Conservation (phyloP, 2,329 filamentous ascomycete species). For the Botrytis galanthina region DNA sequence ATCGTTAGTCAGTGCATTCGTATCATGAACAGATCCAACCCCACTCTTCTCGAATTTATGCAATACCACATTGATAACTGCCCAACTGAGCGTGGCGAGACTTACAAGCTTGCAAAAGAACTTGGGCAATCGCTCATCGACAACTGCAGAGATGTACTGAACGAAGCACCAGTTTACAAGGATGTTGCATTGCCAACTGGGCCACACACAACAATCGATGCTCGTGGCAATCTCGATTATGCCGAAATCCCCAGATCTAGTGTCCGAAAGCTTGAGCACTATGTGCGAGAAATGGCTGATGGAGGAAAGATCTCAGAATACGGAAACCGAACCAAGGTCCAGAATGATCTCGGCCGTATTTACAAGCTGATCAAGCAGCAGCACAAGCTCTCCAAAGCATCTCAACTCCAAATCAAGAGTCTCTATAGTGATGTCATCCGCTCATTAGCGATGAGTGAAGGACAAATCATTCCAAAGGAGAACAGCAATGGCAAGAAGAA, state of each 20-base stretch:
- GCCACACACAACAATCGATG: constrained; percentile 87
- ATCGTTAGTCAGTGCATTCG: constrained; percentile 98
- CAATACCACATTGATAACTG: constrained; percentile 99
- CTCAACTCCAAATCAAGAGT: constrained; percentile 93
- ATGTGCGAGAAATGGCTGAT: constrained; percentile 97
- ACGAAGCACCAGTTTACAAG: constrained; percentile 86
- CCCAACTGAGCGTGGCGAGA: constrained; percentile 93
- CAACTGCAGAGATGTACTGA: constrained; percentile 92
- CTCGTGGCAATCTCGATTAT: constrained; percentile 88
- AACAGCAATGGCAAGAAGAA: constrained; percentile 59
- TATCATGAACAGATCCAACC: constrained; percentile 99
- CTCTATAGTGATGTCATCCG: constrained; percentile 93
- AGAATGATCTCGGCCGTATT: constrained; percentile 89
- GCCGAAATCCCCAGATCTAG: constrained; percentile 82
- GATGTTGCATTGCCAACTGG: constrained; percentile 91
- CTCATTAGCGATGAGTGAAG: constrained; percentile 95
- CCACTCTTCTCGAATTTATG: constrained; percentile 95
- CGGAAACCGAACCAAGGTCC: constrained; percentile 95
- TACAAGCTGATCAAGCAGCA: constrained; percentile 99
- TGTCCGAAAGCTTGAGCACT: constrained; percentile 96
- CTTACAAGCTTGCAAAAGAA: constrained; percentile 95
- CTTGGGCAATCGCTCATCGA: constrained; percentile 91
- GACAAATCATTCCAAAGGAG: constrained; percentile 90
- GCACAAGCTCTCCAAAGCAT: constrained; percentile 94
- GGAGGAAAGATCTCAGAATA: constrained; percentile 99